These are phyloP conservation scores for Orbilia ellipsospora DNA, from an alignment of 2,329 filamentous ascomycete species.

Conservation along the genomic window DNA sequence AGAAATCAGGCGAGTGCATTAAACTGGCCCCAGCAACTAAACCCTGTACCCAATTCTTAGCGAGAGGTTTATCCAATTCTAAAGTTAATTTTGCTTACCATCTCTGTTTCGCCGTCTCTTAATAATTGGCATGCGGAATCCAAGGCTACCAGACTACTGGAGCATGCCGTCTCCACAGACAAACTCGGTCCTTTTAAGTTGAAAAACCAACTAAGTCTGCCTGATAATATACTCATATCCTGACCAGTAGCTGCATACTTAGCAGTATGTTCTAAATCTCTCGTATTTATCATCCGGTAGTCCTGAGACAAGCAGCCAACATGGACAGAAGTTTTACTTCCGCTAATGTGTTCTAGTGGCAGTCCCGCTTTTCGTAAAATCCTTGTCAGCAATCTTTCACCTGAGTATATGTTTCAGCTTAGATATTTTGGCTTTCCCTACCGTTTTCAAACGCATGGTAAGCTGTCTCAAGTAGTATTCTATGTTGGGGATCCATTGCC, in stretches of 20 bases:
- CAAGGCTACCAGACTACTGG: slow-evolving; percentile 68
- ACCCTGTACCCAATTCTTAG: too few species aligned
- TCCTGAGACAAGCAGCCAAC: too few species aligned
- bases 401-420: too few species aligned
- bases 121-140: slow-evolving; percentile 69
- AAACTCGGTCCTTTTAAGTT: slow-evolving; percentile 60
- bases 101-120: slow-evolving; percentile 61
- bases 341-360: too few species aligned
- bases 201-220: slow-evolving; percentile 64
- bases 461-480: slow-evolving; percentile 78
- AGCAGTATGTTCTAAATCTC: slow-evolving; percentile 60
- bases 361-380: too few species aligned
- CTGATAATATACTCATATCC: slow-evolving; percentile 65
- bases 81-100: too few species aligned
- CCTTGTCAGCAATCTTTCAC: too few species aligned
- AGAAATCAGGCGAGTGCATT: slow-evolving; percentile 62
- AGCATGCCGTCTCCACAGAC: slow-evolving; percentile 70
- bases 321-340: too few species aligned
- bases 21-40: slow-evolving; percentile 63
- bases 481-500: slow-evolving; percentile 81
- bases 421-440: too few species aligned
- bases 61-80: too few species aligned
- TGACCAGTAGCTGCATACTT: slow-evolving; percentile 59
- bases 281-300: slow-evolving; percentile 58
- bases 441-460: slow-evolving; percentile 86